Base-by-base conservation (phyloP, 805 yeast genomes). In the Cyberlindnera mrakii region DNA sequence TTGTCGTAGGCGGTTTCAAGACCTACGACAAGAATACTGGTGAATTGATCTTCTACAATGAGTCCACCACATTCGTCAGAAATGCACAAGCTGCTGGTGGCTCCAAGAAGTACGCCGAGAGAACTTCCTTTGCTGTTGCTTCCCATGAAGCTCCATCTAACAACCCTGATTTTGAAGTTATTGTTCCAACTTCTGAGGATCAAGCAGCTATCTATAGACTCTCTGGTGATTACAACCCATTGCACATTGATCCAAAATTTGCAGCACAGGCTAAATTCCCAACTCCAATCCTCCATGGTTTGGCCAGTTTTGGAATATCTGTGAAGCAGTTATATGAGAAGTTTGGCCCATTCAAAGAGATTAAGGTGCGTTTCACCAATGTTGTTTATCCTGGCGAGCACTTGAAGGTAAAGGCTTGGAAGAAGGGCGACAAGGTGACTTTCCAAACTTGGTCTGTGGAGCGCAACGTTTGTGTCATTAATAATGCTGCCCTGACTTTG, bases 311-410 rank as follows among this genome's bases (percentile, higher is more conserved):
- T 62, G 99, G 99, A 48, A 76, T 90, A 46, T 68, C 85, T 34
- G 83, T 82, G 27, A 87, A 90, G 63, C 75, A 78, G 15, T 71
- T 91, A 51, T 72, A 75, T 55, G 96, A 89, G 55, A 74, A 85
- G 57, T 91, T 68, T 64, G 98, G 99, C 37, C 71, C 74, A 32
- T 85, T 82, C 64, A 75, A 75, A 58, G 96, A 89, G 70, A 74
- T 88, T 62, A 91, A 91, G 71, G 93, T 78, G 14, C 80, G 98
- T 61, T 91, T 91, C 65, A 77, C 95, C 17, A 89, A 89, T 57
- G 82, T 85, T 55, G 97, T 91, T 19, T 90, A 78, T 77, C 97
- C 97, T 8, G 99, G 98, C 52, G 97, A 91, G 66, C 81, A 85
- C 14, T 72, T 91, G 62, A 75, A 74, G 54, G 78, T 91, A 25